Conservation (phyloP, 257 asterid genomes). For the Penstemon davidsonii region DNA sequence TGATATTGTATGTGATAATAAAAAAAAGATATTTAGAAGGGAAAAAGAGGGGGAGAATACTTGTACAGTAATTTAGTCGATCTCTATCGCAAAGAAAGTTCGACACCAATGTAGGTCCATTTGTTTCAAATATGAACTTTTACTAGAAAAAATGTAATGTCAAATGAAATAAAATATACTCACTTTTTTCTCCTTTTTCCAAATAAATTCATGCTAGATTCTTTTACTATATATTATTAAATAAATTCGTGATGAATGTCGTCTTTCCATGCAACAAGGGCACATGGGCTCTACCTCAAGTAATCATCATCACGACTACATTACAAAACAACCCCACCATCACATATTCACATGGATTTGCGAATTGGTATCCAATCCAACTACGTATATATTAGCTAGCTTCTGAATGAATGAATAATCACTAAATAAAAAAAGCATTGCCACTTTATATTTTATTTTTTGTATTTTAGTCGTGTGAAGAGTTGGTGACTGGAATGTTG, state of each 20-base stretch:
- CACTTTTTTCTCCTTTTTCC: too few species aligned
- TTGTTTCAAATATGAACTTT: too few species aligned
- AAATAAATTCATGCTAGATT: too few species aligned
- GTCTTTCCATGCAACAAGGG: conserved; percentile 24
- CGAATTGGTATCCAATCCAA: conserved; percentile 40
- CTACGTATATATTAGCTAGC: not conserved
- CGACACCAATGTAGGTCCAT: too few species aligned
- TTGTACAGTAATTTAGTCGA: too few species aligned
- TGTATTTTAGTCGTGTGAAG: conserved; percentile 1
- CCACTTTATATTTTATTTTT: not conserved
- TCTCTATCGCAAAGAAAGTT: too few species aligned
- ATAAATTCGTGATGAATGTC: not conserved
- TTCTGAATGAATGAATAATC: not conserved
- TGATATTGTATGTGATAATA: too few species aligned
- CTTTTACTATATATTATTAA: too few species aligned
- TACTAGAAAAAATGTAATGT: too few species aligned
- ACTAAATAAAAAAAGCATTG: conserved; percentile 1
- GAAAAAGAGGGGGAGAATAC: too few species aligned
- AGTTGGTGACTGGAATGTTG: conserved; percentile 14
- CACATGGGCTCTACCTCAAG: conserved; percentile 32
- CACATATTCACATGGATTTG: conserved; percentile 24
- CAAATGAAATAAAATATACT: too few species aligned
- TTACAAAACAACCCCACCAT: conserved; percentile 26
- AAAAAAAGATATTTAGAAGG: too few species aligned
- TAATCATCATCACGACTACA: conserved; percentile 40